Evolutionary conservation across 148 eudicot species (phyloP).

Genomic region (Chenopodium album): DNA sequence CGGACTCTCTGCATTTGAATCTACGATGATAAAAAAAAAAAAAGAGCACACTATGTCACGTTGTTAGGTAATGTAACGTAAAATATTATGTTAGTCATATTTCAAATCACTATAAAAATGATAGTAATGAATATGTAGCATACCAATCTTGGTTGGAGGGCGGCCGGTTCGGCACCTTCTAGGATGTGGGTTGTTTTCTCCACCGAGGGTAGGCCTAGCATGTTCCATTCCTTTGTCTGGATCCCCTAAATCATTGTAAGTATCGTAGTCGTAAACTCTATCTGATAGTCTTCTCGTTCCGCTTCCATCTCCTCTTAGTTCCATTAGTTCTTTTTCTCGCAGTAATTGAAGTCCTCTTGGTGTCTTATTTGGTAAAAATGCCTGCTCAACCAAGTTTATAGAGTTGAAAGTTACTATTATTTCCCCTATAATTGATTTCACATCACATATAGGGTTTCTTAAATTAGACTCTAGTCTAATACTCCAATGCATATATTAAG

Average conservation of each 20-base stretch:
- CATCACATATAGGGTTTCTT: no score
- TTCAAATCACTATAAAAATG: no score
- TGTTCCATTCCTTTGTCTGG: slow-evolving; percentile 19
- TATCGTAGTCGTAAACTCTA: slow-evolving; percentile 32
- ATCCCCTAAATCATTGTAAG: slow-evolving; percentile 35
- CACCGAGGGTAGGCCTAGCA: slow-evolving; percentile 30
- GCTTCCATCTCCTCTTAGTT: slow-evolving; percentile 28
- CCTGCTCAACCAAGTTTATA: slow-evolving; percentile 10
- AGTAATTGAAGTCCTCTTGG: slow-evolving; percentile 27
- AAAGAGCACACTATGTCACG: not conserved
- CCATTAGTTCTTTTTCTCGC: slow-evolving; percentile 21
- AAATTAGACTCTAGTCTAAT: no score
- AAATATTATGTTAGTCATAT: no score
- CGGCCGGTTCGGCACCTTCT: slow-evolving; percentile 34
- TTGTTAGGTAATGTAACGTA: no score
- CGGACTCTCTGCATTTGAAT: not conserved
- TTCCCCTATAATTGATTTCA: no score
- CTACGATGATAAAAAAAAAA: not conserved
- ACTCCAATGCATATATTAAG: no score
- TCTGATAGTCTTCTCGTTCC: slow-evolving; percentile 26
- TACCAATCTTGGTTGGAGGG: slow-evolving; percentile 19
- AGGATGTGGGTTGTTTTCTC: slow-evolving; percentile 20
- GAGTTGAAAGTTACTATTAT: no score
- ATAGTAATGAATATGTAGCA: not conserved
- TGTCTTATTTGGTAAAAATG: slow-evolving; percentile 31